These are phyloP conservation scores for Herpetomonas tarakana DNA, from an alignment of 208 protist genomes.

Conservation along the genomic window DNA sequence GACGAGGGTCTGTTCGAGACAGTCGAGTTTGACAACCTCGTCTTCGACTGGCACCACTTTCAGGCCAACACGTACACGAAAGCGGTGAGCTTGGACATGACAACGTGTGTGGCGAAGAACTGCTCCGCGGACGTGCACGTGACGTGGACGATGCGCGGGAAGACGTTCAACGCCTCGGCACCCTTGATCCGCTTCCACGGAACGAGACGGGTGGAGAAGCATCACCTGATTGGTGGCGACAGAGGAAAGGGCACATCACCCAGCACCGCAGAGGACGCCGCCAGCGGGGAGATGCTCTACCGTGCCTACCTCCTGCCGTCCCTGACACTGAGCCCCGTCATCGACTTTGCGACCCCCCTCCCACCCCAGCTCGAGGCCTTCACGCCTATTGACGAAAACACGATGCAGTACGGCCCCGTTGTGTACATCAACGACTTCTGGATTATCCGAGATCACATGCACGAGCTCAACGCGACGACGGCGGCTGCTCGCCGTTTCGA, in stretches of 20 bases:
- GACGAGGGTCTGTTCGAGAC: constrained; percentile 11
- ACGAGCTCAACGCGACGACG: constrained; percentile 82
- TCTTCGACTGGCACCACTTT: not conserved
- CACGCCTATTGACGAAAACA: constrained; percentile 23
- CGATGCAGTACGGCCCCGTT: constrained; percentile 75
- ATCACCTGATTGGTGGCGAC: constrained; percentile 13
- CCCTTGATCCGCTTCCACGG: constrained; percentile 29
- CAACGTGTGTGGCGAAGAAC: constrained; percentile 15
- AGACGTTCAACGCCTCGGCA: constrained; percentile 21
- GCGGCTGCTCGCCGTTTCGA: constrained; percentile 27
- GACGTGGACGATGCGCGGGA: constrained; percentile 20
- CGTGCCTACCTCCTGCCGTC: constrained; percentile 54
- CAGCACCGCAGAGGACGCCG: constrained; percentile 9
- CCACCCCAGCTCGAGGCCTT: constrained; percentile 36
- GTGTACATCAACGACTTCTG: constrained; percentile 96
- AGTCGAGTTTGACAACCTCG: constrained; percentile 23
- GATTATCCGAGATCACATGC: constrained; percentile 80
- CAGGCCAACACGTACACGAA: not conserved
- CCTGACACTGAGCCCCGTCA: constrained; percentile 66
- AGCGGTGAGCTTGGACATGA: constrained; percentile 15
- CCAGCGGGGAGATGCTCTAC: constrained; percentile 15
- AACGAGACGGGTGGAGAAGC: constrained; percentile 21
- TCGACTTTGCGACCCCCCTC: constrained; percentile 67
- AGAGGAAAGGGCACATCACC: not conserved
- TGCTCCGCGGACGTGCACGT: constrained; percentile 18